phyloP scores from a whole-genome alignment of 2,329 filamentous ascomycete species.

The Cladosporium halotolerans region DNA sequence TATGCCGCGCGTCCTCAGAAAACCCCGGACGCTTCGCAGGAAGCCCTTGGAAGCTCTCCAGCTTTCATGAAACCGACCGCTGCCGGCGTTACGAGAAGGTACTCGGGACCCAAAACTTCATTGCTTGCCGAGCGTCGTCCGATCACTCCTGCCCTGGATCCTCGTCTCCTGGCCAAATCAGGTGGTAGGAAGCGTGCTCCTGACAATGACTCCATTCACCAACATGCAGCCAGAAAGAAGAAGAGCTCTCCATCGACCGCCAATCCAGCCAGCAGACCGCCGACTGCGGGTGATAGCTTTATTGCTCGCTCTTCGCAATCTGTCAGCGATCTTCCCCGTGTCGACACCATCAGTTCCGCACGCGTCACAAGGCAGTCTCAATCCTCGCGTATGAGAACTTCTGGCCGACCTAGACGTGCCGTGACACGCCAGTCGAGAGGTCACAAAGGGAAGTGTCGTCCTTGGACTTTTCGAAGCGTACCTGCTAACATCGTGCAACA shows the following conservation, averaged over 20 bases:
- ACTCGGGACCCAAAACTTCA: not conserved
- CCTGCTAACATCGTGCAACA: not conserved
- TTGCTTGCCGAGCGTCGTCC: not conserved
- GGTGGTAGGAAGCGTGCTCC: not conserved
- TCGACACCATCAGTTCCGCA: not conserved
- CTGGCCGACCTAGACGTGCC: not conserved
- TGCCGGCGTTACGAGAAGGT: not conserved
- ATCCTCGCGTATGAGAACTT: not conserved
- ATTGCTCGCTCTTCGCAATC: slow-evolving; percentile 8
- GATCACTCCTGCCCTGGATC: not conserved
- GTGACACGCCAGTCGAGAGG: not conserved
- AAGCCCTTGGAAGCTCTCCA: slow-evolving; percentile 5
- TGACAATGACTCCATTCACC: not conserved
- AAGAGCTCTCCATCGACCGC: too few relatives aligned
- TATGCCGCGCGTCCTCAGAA: not conserved
- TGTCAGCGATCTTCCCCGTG: slow-evolving; percentile 5
- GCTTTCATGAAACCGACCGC: slow-evolving; percentile 3
- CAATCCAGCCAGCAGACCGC: not conserved
- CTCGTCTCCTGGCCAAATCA: not conserved
- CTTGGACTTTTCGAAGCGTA: not conserved
- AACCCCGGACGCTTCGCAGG: not conserved
- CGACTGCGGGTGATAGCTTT: not conserved
- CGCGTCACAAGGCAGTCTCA: not conserved
- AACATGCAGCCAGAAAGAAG: not conserved
- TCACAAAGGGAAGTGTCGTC: not conserved